Percentiles rank a stretch among this genome's conserved stretches.
Conservation (phyloP, 1,284 basidiomycete species). For the Pseudozyma hubeiensis region DNA sequence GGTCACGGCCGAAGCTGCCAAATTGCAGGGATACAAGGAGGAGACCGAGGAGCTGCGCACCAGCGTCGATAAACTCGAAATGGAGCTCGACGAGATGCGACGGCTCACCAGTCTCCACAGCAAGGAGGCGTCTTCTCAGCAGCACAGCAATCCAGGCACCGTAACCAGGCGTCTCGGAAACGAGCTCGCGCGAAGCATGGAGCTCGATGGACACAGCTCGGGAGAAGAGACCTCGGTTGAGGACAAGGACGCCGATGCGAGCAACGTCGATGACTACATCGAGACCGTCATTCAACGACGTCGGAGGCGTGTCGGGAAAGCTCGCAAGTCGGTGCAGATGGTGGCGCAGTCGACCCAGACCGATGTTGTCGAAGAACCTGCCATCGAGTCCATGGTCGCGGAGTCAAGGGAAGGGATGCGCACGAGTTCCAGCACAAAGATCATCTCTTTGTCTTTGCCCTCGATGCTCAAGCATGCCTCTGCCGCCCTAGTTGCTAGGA, state of each 20-base stretch:
- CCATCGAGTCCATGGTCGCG: neutral
- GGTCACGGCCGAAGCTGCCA: conserved; percentile 19
- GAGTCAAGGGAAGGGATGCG: neutral
- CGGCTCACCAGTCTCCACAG: conserved; percentile 35
- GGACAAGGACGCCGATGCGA: conserved; percentile 37
- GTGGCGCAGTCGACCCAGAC: conserved; percentile 42
- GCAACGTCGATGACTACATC: conserved; percentile 47
- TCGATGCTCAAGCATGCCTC: neutral
- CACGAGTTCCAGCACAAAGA: neutral
- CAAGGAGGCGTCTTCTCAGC: conserved; percentile 65
- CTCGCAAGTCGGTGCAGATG: conserved; percentile 42
- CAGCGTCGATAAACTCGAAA: conserved; percentile 44
- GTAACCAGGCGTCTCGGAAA: conserved; percentile 34
- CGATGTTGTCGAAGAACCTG: conserved; percentile 14
- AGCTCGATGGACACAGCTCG: conserved; percentile 27
- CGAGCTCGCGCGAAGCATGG: conserved; percentile 44
- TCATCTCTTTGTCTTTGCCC: neutral
- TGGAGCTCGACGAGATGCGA: conserved; percentile 44
- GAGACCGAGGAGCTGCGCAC: conserved; percentile 28
- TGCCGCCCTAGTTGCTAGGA: conserved; percentile 10
- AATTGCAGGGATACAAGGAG: conserved; percentile 39
- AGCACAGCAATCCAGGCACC: conserved; percentile 35
- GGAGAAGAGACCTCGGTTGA: conserved; percentile 47
- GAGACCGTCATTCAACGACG: conserved; percentile 49
- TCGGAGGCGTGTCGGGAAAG: conserved; percentile 39